A percentile compares a stretch with the other conserved stretches of the same genome.
These are phyloP conservation scores for Tylopilus sp. DNA, from an alignment of 1,284 basidiomycete genomes.

Conservation along the genomic window DNA sequence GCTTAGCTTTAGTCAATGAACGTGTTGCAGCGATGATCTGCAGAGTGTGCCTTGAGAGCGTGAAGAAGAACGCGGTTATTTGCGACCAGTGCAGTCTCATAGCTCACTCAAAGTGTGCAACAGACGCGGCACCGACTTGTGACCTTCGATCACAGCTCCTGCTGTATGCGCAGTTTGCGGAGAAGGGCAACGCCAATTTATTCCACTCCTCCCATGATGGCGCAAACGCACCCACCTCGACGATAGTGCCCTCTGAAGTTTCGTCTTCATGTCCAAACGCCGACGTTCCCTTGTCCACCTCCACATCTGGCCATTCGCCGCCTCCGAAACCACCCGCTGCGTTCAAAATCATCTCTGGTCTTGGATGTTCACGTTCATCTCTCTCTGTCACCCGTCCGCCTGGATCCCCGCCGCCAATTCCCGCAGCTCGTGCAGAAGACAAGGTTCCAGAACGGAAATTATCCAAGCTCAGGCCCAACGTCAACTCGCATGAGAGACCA, in stretches of 20 bases:
- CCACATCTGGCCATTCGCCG: slow-evolving; percentile 25
- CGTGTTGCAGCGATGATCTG: slow-evolving; percentile 72
- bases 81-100: slow-evolving; percentile 90
- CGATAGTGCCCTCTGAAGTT: slow-evolving; percentile 53
- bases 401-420: slow-evolving; percentile 30
- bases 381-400: slow-evolving; percentile 25
- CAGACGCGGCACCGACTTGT: slow-evolving; percentile 74
- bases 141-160: slow-evolving; percentile 77
- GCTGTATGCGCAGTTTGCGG: slow-evolving; percentile 68
- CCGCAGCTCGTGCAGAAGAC: slow-evolving; percentile 22
- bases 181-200: slow-evolving; percentile 54
- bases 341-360: slow-evolving; percentile 59
- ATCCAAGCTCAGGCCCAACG: slow-evolving; percentile 34
- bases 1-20: slow-evolving; percentile 15
- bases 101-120: slow-evolving; percentile 76
- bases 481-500: slow-evolving; percentile 40
- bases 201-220: slow-evolving; percentile 53
- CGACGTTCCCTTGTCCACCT: slow-evolving; percentile 40
- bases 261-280: slow-evolving; percentile 49
- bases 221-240: slow-evolving; percentile 37
- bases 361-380: slow-evolving; percentile 59
- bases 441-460: slow-evolving; percentile 32
- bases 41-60: slow-evolving; percentile 74
- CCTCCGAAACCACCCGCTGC: slow-evolving; percentile 49
- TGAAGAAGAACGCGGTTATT: slow-evolving; percentile 85